A percentile compares a stretch with the other conserved stretches of the same genome.
phyloP scores from a whole-genome alignment of 495 filamentous ascomycete species.

The Cetradonia linearis region DNA sequence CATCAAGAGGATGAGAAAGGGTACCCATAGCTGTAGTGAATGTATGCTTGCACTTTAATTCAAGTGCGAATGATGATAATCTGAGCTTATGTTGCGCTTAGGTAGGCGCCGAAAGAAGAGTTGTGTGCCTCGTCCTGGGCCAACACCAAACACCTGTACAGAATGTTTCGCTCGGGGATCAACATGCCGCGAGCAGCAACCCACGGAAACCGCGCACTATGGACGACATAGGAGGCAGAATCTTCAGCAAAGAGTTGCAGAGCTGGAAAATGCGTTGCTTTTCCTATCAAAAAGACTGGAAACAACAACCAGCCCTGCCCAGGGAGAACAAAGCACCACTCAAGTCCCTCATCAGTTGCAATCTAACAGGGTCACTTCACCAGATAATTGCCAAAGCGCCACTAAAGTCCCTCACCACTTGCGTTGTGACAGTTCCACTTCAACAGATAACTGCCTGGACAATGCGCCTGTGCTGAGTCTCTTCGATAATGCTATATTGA shows the following conservation, averaged over 20 bases:
- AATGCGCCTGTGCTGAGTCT: conserved; percentile 36
- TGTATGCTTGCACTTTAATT: conserved; percentile 29
- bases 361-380: too few species aligned
- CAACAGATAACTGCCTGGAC: conserved; percentile 29
- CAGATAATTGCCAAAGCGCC: too few species aligned
- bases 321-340: not conserved
- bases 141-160: conserved; percentile 29
- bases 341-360: not conserved
- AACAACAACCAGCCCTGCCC: conserved; percentile 3
- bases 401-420: not conserved
- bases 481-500: conserved; percentile 35
- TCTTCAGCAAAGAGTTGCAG: conserved; percentile 32
- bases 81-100: conserved; percentile 8
- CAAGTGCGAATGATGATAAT: too few species aligned
- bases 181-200: conserved; percentile 32
- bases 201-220: conserved; percentile 12
- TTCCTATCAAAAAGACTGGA: conserved; percentile 27
- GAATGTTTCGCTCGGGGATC: conserved; percentile 32
- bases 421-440: conserved; percentile 6
- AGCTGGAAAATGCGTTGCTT: conserved; percentile 32
- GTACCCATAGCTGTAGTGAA: conserved; percentile 48
- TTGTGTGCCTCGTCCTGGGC: conserved; percentile 30
- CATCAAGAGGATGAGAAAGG: conserved; percentile 41
- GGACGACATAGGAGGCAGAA: conserved; percentile 27
- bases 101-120: conserved; percentile 37